Evolutionary conservation across 176 grass and related monocot species (phyloP), one percentile per base, ranked within the genome.

Genomic region (Dendrocalamus sinicus): DNA sequence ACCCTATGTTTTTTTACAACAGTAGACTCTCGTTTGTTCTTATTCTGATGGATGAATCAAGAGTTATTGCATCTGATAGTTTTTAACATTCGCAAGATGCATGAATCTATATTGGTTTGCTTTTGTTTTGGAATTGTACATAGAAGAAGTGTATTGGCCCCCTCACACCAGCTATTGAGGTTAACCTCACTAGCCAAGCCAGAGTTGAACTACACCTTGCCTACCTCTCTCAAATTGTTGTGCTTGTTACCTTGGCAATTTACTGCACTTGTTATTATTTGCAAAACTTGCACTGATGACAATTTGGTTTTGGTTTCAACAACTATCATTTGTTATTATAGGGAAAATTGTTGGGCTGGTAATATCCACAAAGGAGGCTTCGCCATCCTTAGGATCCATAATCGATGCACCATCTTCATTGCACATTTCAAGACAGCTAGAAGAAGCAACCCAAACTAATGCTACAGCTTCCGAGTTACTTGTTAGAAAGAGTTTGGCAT

Each of bases 321-420:
- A 51, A 74, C 50, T 65, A 41, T 47, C 20, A 53, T 89, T 9
- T 78, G 45, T 55, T 61, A 60, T 57, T 78, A 37, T 81, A 98
- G 96, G 91, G 76, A 94, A 94, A 89, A 88, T 95, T 91, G 90
- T 94, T 81, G 91, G 93, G 24, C 57, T 94, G 11, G 52, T 95
- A 59, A 83, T 98, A 48, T 94, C 64, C 65, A 84, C 91, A 23
- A 82, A 92, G 72, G 84, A 86, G 67, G 58, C 75, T 41, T 86
- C 84, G 40, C 43, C 80, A 75, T 82, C 75, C 52, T 89, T 86
- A 26, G 85, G 79, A 85, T 79, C 72, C 53, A 91, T 94, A 85
- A 85, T 94, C 17, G 88, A 92, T 11, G 70, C 83, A 89, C 72
- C 88, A 10, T 94, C 88, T 88, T 88, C 88, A 69, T n/a, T 92